Evolutionary conservation across 23 red algal genomes (phyloP), one percentile per base, ranked within the genome.

Genomic region (Gracilaria caudata): DNA sequence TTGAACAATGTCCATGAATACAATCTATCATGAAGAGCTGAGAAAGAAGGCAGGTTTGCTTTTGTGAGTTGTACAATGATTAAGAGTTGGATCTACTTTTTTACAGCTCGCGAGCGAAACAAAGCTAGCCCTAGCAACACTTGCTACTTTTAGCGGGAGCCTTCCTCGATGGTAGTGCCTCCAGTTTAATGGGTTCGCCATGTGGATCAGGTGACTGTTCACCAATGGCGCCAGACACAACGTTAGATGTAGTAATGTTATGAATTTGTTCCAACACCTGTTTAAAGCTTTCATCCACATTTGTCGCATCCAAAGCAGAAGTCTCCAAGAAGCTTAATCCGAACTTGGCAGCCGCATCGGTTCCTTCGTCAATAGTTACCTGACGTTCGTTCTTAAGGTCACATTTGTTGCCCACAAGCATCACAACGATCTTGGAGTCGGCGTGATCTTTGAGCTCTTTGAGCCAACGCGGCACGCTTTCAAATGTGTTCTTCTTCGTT

Each of bases 341-440:
- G 25, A 80, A 82, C 56, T 82, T 79, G 34, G 75, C 86, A 21
- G 90, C 83, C 20, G 86, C 81, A 33, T 73, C 78, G 4, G 66
- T 93, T 37, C 90, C 95, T 45, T 98, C 84, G 16, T 98, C 90
- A 1, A 88, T 83, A 30, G 51, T 58, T 16, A 98, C 95, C 30
- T 92, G 73, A 17, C 95, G 90, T 45, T 94, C 70, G 36, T 94
- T 78, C 57, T 90, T 74, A 64, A 98, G 82, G 51, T 98, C 95
- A 36, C 80, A 81, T 74, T 98, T 98, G 95, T 98, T 98, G 53
- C 95, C 95, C 34, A 98, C 90, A 46, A 98, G 77, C 95, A 94
- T 94, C 38, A 98, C 92, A 0, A 98, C 95, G 41, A 98, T 98
- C 41, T 98, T 98, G 30, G 78, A 57, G 81, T 98, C 95, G 17